Evolutionary conservation across 768 basidiomycete genomes (phyloP), one percentile per base, ranked within the genome.

Genomic region (Termitomyces sp.): DNA sequence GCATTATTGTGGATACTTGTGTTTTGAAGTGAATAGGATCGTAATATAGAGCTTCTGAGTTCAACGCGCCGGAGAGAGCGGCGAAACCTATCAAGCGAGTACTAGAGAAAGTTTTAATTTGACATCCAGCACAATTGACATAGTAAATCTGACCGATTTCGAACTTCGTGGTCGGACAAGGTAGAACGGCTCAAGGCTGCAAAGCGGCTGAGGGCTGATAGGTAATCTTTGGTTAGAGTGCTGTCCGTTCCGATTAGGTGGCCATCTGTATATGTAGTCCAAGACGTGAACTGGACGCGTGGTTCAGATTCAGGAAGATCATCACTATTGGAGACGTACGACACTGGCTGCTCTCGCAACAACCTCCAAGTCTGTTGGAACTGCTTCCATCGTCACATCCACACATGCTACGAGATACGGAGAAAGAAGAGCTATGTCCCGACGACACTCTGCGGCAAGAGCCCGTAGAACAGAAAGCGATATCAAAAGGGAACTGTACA

Each of bases 211-310:
- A 96, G 78, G 31, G 84, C 81, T 8, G 79, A 77, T 32, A 92
- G 72, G 69, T 96, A 96, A 56, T 86, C 80, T 27, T 76, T 75
- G 0, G 91, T 90, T 48, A 92, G 73, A 31, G 66, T 71, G 54
- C 81, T 82, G 65, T 96, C 94, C 12, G 87, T 83, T 27, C 90
- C 91, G 60, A 95, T 85, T 40, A 90, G 75, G 53, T 86, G 85
- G 0, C 93, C 92, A 62, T 95, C 89, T 21, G 95, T 93, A 62
- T 87, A 97, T 16, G 94, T 95, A 19, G 89, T 88, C 89, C 92
- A 98, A 1, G 92, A 88, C 3, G 88, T 90, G 65, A 96, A 93
- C 89, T 95, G 32, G n/a, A 59, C 6, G 43, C 21, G 49, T 55
- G 41, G 40, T 53, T 56, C 41, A 50, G 23, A 40, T 53, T 27